These are phyloP conservation scores for Cladosporium colombiae DNA, from an alignment of 2,329 filamentous ascomycete species.

Conservation along the genomic window DNA sequence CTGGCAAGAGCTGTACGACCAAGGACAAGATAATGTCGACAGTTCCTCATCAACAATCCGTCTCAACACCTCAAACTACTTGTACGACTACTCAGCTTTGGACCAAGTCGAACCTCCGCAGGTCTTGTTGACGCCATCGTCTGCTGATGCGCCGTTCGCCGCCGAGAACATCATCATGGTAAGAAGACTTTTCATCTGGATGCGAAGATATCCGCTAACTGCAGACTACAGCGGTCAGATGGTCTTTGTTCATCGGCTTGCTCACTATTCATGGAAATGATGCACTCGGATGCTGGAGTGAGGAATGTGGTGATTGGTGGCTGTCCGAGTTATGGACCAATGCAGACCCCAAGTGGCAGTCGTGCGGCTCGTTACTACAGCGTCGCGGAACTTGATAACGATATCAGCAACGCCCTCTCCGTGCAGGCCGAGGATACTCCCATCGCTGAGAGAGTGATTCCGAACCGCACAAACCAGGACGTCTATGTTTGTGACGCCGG, in stretches of 20 bases:
- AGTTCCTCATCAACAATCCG: conserved; percentile 24
- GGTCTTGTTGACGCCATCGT: background rate
- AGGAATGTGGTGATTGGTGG: conserved; percentile 34
- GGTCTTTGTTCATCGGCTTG: conserved; percentile 33
- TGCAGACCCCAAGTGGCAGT: conserved; percentile 28
- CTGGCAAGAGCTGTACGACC: conserved; percentile 34
- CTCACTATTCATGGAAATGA: conserved; percentile 34
- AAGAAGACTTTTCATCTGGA: background rate
- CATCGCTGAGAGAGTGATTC: conserved; percentile 25
- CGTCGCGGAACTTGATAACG: conserved; percentile 6
- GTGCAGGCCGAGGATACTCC: conserved; percentile 22
- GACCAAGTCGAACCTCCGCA: background rate
- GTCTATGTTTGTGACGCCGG: conserved; percentile 29
- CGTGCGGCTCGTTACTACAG: conserved; percentile 14
- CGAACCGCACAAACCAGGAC: background rate
- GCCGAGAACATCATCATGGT: background rate
- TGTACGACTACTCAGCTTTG: background rate
- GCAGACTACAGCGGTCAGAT: conserved; percentile 28
- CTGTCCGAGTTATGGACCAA: conserved; percentile 29
- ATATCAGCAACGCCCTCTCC: conserved; percentile 3
- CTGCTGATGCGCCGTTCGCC: background rate
- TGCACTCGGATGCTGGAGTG: conserved; percentile 32
- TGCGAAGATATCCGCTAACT: background rate
- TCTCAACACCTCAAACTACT: background rate
- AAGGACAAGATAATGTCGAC: conserved; percentile 25